phyloP scores from a whole-genome alignment of 1,139 yeast genomes.

The Williopsis jadinii region DNA sequence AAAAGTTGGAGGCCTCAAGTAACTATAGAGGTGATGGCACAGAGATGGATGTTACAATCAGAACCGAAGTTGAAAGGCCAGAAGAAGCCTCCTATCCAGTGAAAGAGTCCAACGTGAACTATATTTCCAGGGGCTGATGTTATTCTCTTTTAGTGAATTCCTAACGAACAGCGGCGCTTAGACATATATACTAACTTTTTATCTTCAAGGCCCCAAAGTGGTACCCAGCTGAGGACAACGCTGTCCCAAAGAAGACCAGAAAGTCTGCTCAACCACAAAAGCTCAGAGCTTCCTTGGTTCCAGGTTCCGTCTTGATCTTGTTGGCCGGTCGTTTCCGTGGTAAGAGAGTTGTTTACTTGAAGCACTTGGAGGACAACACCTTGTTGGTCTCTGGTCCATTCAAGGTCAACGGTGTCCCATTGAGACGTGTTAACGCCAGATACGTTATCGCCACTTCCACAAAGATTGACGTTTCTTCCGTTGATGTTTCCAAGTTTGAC shows the following conservation, averaged over 20 bases:
- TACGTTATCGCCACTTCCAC: constrained; percentile 99
- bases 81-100: too few species aligned
- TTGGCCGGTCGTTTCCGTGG: constrained; percentile 99
- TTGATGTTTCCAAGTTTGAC: constrained; percentile 88
- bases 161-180: too few species aligned
- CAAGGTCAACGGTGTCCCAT: constrained; percentile 99
- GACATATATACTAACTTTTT: too few species aligned
- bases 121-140: too few species aligned
- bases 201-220: constrained; percentile 67
- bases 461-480: constrained; percentile 70
- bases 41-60: too few species aligned
- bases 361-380: constrained; percentile 98
- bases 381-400: constrained; percentile 98
- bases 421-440: constrained; percentile 98
- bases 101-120: too few species aligned
- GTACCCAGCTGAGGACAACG: constrained; percentile 93
- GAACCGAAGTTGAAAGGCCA: too few species aligned
- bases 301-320: constrained; percentile 97
- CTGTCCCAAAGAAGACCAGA: constrained; percentile 82
- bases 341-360: constrained; percentile 98
- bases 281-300: constrained; percentile 94
- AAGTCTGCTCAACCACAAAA: constrained; percentile 92
- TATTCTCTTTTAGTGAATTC: too few species aligned
- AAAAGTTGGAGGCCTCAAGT: constrained; percentile 6
- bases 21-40: not conserved